Evolutionary conservation across 164 flowering plant species (phyloP).

Genomic region (Dillenia turbinata): DNA sequence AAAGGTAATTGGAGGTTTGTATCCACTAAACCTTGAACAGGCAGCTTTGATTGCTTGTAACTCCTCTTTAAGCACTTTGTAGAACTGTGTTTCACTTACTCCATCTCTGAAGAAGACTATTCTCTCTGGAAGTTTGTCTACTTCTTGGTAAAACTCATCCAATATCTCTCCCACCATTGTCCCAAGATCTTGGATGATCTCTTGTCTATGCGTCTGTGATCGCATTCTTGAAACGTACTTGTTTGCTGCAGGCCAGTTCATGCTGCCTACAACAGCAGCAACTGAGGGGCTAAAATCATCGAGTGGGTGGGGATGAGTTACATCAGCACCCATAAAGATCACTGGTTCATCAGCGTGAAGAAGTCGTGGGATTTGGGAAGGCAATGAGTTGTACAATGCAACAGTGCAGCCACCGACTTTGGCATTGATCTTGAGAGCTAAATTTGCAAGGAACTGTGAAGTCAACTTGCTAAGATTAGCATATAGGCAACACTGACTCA

Average conservation of each 20-base stretch:
- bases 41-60: conserved; percentile 60
- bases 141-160: conserved; percentile 53
- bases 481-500: conserved; percentile 87
- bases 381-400: conserved; percentile 67
- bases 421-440: conserved; percentile 92
- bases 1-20: conserved; percentile 73
- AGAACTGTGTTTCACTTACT: conserved; percentile 88
- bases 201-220: conserved; percentile 83
- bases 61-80: conserved; percentile 75
- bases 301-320: conserved; percentile 93
- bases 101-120: conserved; percentile 93
- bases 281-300: conserved; percentile 88
- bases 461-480: conserved; percentile 51
- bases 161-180: conserved; percentile 76
- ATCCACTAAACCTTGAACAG: conserved; percentile 49
- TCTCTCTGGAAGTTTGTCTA: conserved; percentile 50
- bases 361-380: conserved; percentile 69
- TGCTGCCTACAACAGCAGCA: conserved; percentile 92
- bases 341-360: conserved; percentile 55
- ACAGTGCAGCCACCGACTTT: conserved; percentile 93
- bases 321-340: conserved; percentile 96
- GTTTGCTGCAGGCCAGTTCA: conserved; percentile 96
- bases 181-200: conserved; percentile 77
- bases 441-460: conserved; percentile 81
- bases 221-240: conserved; percentile 78